Conservation (phyloP, 2,329 filamentous ascomycete genomes). For the Pseudocercospora musae region DNA sequence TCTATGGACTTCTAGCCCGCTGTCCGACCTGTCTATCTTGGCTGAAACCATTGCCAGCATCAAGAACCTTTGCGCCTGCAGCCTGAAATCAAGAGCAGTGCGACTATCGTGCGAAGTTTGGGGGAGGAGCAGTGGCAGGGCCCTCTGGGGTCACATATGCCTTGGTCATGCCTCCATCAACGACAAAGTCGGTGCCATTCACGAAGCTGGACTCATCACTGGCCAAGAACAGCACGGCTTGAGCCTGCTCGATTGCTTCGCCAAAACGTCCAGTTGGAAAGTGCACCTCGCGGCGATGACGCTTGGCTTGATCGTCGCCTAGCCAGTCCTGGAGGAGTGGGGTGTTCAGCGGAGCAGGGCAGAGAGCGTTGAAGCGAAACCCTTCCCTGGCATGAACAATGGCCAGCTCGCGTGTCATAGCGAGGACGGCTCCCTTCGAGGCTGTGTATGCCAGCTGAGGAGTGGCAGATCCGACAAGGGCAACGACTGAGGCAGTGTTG, state of each 20-base stretch:
- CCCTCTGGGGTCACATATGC: conserved; percentile 71
- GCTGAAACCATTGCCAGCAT: neutral
- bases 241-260: conserved; percentile 89
- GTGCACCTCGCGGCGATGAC: conserved; percentile 78
- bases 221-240: conserved; percentile 82
- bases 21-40: neutral
- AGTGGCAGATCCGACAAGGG: conserved; percentile 79
- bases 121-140: conserved; percentile 51
- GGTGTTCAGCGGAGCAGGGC: conserved; percentile 88
- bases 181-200: conserved; percentile 87
- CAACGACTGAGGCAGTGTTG: conserved; percentile 88
- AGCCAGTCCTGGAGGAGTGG: conserved; percentile 91
- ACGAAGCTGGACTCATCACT: conserved; percentile 88
- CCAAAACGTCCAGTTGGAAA: conserved; percentile 87
- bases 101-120: conserved; percentile 32
- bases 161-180: conserved; percentile 94
- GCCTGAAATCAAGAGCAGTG: neutral
- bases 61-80: neutral
- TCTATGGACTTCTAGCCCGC: neutral
- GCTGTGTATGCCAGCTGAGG: conserved; percentile 91
- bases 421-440: conserved; percentile 87
- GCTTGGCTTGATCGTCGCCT: conserved; percentile 79
- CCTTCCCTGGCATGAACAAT: conserved; percentile 89
- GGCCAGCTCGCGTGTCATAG: conserved; percentile 83
- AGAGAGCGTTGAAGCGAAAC: conserved; percentile 85